Evolutionary conservation across 1,284 basidiomycete genomes (phyloP), one percentile per base, ranked within the genome.

Genomic region (Ustilago shanxiensis): DNA sequence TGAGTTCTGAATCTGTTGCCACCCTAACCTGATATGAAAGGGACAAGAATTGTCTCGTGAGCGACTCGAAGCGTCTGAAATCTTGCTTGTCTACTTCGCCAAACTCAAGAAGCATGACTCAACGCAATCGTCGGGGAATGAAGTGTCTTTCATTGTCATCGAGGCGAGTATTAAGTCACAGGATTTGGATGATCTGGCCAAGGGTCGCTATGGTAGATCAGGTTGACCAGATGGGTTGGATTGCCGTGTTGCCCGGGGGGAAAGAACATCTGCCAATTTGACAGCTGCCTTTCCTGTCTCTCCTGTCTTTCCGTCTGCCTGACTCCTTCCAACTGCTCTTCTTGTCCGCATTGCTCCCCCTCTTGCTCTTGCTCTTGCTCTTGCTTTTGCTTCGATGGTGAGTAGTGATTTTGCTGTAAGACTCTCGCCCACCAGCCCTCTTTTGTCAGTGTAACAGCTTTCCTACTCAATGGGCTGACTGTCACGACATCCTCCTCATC

Each of bases 341-440:
- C 37, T 41, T 16, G 37, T 41, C 37, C 24, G 1, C 16, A 9
- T 10, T 29, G 11, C 13, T 33, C 31, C 31, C 49, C 26, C 13
- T 55, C n/a, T 4, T 14, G 14, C 13, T 16, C 22, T 18, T 31
- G 16, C 20, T 39, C 22, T 14, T n/a, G 8, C 16, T 13, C 22
- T 20, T 9, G 8, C 26, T n/a, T 24, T 11, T 5, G 22, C 29
- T 7, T 14, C n/a, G n/a, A n/a, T 18, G 3, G n/a, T 20, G 18
- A 16, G 29, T 49, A 24, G 31, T 69, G 66, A 22, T 76, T 76
- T 2, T 61, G 64, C 26, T 65, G 73, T 2, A 76, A 47, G 1
- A 71, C 65, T 29, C 73, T 45, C 20, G 65, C 29, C 73, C 73
- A 76, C 73, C 73, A 76, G 0, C 53, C 73, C 9, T 76, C 73